Evolutionary conservation across 1,139 yeast genomes (phyloP), one percentile per base, ranked within the genome.

Genomic region (Scheffersomyces illinoinensis): DNA sequence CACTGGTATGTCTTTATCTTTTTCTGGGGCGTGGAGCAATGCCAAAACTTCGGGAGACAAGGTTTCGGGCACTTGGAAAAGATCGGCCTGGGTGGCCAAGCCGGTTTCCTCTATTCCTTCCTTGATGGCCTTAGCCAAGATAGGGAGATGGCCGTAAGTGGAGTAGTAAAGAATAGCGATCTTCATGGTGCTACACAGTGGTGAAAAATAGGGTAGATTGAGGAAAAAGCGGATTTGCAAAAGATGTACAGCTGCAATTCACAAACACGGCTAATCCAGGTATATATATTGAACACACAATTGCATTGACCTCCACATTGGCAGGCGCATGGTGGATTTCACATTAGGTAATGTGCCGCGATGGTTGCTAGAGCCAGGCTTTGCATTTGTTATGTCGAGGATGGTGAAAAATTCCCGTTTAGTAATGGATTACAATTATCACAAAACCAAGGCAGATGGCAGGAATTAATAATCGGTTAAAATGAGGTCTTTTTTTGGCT

Each of bases 61-160:
- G 47, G 88, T 84, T 71, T 85, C 88, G 55, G 81, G 76, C 47
- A 84, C 80, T 70, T 82, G 85, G 67, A 73, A 82, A 51, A 84
- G 68, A 56, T 77, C 82, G 12, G 65, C 72, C 20, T 56, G 53
- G n/a, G 76, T 50, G 19, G 65, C 61, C 47, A 64, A 64, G 47
- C 83, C 84, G 12, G 78, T 63, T 20, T 72, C 66, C 60, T 76
- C 78, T 39, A 81, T 73, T 63, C 86, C 85, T 53, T 71, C 69
- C 61, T 68, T 64, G 58, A 81, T 70, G 51, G 76, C 71, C 61
- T 75, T 70, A 52, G 87, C 89, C 72, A 87, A 69, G 52, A 73
- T 69, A 59, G 79, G 77, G 61, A 86, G 74, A 71, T 88, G 93
- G 57, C 90, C 90, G 71, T 86, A 88, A 53, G 85, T 77, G 53